Base-by-base conservation (phyloP, 2,329 filamentous ascomycete species). In the Tolypocladium ophioglossoides region DNA sequence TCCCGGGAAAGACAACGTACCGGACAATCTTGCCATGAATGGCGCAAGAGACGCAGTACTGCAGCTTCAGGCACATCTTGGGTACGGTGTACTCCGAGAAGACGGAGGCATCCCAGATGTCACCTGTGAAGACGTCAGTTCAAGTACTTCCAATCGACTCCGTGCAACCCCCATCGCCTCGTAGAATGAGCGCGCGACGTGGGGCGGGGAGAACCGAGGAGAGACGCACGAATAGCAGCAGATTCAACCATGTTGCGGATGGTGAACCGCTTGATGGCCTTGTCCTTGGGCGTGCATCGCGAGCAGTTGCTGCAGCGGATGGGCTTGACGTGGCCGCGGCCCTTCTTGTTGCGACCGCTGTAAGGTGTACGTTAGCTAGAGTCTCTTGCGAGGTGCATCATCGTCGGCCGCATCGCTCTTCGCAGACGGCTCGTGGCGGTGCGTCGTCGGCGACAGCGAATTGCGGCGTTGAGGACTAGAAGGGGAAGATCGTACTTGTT, bases 11-110 rank as follows among this genome's bases (percentile, higher is more conserved):
- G 74, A 71, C 70, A 75, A 84, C 91, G 78, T 94, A 97, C 92
- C 94, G 92, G 79, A 99, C 95, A 78, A 99, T 99, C 89, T 99
- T 99, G 85, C 94, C 94, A 85, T 99, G 94, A 67, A 99, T 99
- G 73, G 94, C 94, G 81, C 94, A 99, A 78, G 92, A 97, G 74
- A 99, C 94, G 78, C 94, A 99, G 90, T 99, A 99, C 84, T 99
- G 94, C 77, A 99, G 87, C 88, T 99, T 99, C 80, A 99, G 84
- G 89, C 99, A 99, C 95, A 99, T 99, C 89, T 99, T 99, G 80
- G 94, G 94, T 72, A 99, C 92, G 68, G 91, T 91, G 85, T 99
- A 99, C 83, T 99, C 94, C 72, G 88, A 78, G 81, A 97, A 99
- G 78, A 99, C 94, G 72, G 94, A 97, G 72, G 95, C 94, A 77